These are phyloP conservation scores for Saccharomycopsis capsularis DNA, from an alignment of 805 yeast genomes.

Conservation along the genomic window DNA sequence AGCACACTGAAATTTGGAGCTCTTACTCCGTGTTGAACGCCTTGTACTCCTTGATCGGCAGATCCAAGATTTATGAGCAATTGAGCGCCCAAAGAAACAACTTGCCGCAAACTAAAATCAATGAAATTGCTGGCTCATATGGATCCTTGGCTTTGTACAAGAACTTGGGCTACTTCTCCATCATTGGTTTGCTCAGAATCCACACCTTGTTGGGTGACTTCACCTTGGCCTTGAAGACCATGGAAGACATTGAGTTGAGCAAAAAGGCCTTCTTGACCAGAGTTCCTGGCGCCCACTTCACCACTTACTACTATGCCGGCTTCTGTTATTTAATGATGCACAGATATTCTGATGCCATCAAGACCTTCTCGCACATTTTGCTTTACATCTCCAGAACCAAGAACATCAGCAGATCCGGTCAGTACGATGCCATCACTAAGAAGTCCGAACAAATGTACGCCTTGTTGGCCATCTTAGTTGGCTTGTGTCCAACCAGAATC, in stretches of 20 bases:
- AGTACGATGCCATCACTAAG: slow-evolving; percentile 41
- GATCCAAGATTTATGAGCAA: slow-evolving; percentile 36
- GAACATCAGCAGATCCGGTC: slow-evolving; percentile 36
- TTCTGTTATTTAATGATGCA: slow-evolving; percentile 45
- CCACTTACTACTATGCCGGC: slow-evolving; percentile 46
- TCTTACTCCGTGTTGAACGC: slow-evolving; percentile 43
- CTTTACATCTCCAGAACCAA: slow-evolving; percentile 40
- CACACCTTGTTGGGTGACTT: slow-evolving; percentile 45
- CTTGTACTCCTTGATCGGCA: slow-evolving; percentile 38
- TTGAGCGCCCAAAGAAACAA: slow-evolving; percentile 29
- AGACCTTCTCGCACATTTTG: slow-evolving; percentile 40
- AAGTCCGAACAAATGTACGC: slow-evolving; percentile 47
- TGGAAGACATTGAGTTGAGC: slow-evolving; percentile 38
- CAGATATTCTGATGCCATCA: slow-evolving; percentile 44
- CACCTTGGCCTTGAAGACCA: slow-evolving; percentile 41
- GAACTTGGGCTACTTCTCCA: slow-evolving; percentile 41
- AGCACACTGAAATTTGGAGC: slow-evolving; percentile 38
- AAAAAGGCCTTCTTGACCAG: slow-evolving; percentile 41
- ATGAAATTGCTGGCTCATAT: slow-evolving; percentile 37
- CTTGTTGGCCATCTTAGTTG: slow-evolving; percentile 38
- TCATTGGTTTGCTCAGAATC: slow-evolving; percentile 43
- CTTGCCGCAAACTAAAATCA: slow-evolving; percentile 17
- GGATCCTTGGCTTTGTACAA: slow-evolving; percentile 38
- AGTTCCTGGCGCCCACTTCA: slow-evolving; percentile 44
- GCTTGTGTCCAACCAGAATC: slow-evolving; percentile 40